Conservation (phyloP, 2,329 filamentous ascomycete species). For the Sporothrix brunneoviolacea region DNA sequence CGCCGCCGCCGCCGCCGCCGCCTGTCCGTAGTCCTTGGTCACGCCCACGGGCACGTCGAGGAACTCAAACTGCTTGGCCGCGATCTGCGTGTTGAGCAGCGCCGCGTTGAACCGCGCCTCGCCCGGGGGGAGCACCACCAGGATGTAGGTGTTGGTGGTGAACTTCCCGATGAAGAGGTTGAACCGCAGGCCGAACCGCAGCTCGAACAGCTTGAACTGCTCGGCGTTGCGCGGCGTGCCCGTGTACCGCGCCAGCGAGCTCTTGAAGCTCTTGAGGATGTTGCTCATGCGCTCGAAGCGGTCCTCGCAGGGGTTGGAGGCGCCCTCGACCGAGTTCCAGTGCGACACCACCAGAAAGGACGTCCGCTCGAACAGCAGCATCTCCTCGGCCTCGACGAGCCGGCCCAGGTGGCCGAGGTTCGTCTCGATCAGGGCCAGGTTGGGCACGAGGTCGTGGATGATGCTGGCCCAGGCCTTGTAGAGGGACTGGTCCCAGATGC, state of each 20-base stretch:
- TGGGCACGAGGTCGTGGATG: constrained; percentile 96
- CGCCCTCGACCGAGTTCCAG: constrained; percentile 70
- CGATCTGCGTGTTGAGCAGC: constrained; percentile 82
- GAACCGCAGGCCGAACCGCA: constrained; percentile 70
- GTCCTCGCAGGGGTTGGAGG: constrained; percentile 80
- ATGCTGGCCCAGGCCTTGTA: constrained; percentile 99
- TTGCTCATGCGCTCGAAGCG: constrained; percentile 91
- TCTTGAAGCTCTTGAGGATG: constrained; percentile 98
- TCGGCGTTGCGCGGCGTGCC: constrained; percentile 74
- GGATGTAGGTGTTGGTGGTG: constrained; percentile 95
- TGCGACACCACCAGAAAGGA: constrained; percentile 95
- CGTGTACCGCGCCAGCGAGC: constrained; percentile 68
- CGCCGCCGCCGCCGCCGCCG: background rate
- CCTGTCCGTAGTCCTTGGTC: constrained; percentile 18
- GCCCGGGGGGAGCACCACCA: constrained; percentile 83
- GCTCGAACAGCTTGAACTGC: constrained; percentile 74
- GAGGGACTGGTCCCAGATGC: constrained; percentile 96
- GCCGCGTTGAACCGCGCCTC: constrained; percentile 89
- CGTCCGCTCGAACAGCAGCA: constrained; percentile 89
- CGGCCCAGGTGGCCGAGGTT: constrained; percentile 77
- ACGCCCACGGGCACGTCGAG: constrained; percentile 46
- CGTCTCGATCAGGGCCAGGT: constrained; percentile 78
- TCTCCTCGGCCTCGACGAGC: constrained; percentile 85
- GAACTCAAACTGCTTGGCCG: constrained; percentile 71
- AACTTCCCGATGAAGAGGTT: constrained; percentile 93